Percentiles rank a stretch among this genome's conserved stretches.
These are phyloP conservation scores for Penicillium egyptiacum DNA, from an alignment of 495 filamentous ascomycete species.

Conservation along the genomic window DNA sequence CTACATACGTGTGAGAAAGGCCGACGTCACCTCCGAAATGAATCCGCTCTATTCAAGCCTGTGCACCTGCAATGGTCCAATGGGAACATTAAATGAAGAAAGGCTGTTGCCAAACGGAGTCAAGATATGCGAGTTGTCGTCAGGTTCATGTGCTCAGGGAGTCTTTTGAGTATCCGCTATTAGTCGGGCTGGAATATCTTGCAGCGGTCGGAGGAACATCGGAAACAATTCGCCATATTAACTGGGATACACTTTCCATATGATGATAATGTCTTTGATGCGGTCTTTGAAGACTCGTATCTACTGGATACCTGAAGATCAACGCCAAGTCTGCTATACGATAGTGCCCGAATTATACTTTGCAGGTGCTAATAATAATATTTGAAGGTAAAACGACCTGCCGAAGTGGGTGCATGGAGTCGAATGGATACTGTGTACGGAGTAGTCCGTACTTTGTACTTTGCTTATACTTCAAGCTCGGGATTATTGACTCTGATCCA, in stretches of 20 bases:
- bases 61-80: neutral
- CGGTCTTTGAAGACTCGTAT: neutral
- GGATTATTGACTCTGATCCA: neutral
- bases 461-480: neutral
- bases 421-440: neutral
- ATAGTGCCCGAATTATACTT: conserved; percentile 5
- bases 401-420: neutral
- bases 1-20: too few relatives aligned
- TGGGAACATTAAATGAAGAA: neutral
- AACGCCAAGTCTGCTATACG: conserved; percentile 3
- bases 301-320: conserved; percentile 1
- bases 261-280: neutral
- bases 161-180: neutral
- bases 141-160: neutral
- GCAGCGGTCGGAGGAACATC: neutral
- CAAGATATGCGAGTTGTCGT: conserved; percentile 11
- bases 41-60: neutral
- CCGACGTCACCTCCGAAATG: neutral
- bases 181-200: neutral
- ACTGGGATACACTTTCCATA: neutral
- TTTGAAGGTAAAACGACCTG: neutral
- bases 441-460: neutral
- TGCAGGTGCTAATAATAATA: neutral
- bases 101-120: conserved; percentile 11
- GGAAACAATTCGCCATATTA: neutral